Evolutionary conservation across 441 rosid species (phyloP), one percentile per base, ranked within the genome.

Genomic region (Aquilaria agallochum): DNA sequence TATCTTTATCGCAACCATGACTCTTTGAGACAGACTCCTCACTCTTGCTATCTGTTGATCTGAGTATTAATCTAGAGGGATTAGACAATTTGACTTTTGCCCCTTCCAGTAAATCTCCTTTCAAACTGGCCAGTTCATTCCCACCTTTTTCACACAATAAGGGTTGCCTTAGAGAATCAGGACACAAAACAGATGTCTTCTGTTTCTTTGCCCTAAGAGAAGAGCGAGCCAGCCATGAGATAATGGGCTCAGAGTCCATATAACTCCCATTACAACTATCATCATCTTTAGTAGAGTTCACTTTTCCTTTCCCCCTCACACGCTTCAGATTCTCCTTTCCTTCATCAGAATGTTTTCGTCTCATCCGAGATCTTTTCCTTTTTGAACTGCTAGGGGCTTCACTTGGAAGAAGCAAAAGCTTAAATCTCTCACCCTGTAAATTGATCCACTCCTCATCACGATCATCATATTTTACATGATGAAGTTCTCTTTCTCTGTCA

Each of bases 381-480:
- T 50, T 78, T 58, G 56, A 68, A 61, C 74, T 86, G 36, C 78
- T 78, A 53, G 91, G 90, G 72, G 83, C 86, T 77, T 94, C 99
- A 72, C 84, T 58, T 46, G 97, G 89, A 49, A 91, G 83, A 64
- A 94, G 77, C 75, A 94, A 71, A 62, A 94, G 84, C 74, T 94
- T 94, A 68, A 91, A 87, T 76, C 92, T 82, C 81, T 94, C 99
- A 72, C 75, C 85, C 55, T 74, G 84, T 51, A 94, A 85, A 67
- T 78, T 68, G 45, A 94, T 86, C 99, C 99, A 94, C 68, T 94
- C 99, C 74, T 94, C 97, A 68, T 94, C 97, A 2, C 97, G 92
- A 67, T 94, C 99, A 75, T 94, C 96, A 82, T 94, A 94, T 74
- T 91, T 91, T 34, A 94, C 82, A 77, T 94, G 99, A 77, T 94